phyloP scores from a whole-genome alignment of 2,329 filamentous ascomycete genomes.

The Chaetoscypha palmicola region DNA sequence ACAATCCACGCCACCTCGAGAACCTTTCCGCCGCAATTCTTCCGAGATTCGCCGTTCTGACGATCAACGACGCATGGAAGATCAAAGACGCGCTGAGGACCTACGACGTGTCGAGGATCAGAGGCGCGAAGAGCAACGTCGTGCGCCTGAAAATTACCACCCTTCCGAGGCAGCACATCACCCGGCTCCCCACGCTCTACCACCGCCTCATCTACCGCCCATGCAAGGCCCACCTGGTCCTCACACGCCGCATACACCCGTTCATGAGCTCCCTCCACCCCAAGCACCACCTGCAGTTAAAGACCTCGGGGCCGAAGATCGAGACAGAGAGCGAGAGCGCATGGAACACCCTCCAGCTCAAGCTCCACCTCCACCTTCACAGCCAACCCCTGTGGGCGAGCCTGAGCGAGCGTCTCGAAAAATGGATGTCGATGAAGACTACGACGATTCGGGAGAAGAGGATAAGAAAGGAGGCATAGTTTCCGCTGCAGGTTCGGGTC shows the following conservation, averaged over 20 bases:
- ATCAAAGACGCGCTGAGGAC: slow-evolving; percentile 44
- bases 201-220: slow-evolving; percentile 48
- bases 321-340: slow-evolving; percentile 34
- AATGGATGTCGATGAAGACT: slow-evolving; percentile 96
- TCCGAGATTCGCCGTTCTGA: slow-evolving; percentile 62
- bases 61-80: slow-evolving; percentile 42
- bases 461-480: slow-evolving; percentile 56
- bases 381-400: slow-evolving; percentile 54
- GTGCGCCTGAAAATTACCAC: slow-evolving; percentile 73
- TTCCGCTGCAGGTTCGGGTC: slow-evolving; percentile 38
- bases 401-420: slow-evolving; percentile 78
- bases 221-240: slow-evolving; percentile 54
- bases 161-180: slow-evolving; percentile 91
- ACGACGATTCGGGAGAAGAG: slow-evolving; percentile 90
- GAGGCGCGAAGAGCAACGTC: slow-evolving; percentile 62
- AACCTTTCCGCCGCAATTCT: slow-evolving; percentile 69
- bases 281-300: slow-evolving; percentile 39
- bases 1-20: slow-evolving; percentile 64
- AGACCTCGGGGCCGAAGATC: slow-evolving; percentile 51
- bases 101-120: slow-evolving; percentile 49
- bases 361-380: slow-evolving; percentile 31
- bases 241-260: slow-evolving; percentile 27
- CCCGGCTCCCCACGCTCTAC: slow-evolving; percentile 47
- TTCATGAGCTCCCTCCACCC: slow-evolving; percentile 41
- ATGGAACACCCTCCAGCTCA: slow-evolving; percentile 25